Conservation (phyloP, 164 flowering plant genomes). For the Chimonanthus salicifolius region DNA sequence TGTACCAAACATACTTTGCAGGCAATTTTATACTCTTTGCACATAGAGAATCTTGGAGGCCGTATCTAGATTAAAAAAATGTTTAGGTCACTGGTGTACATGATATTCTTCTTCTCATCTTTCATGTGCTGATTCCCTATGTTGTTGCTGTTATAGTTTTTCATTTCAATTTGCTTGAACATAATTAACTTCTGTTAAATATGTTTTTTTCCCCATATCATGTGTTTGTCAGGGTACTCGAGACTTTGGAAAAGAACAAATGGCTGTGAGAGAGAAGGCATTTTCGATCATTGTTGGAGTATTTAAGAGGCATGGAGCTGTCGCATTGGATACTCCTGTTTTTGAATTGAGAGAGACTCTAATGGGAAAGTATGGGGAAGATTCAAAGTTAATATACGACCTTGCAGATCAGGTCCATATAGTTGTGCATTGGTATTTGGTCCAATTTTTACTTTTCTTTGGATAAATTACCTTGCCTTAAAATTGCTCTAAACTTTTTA, state of each 20-base stretch:
- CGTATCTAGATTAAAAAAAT: too few relatives aligned
- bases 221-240: slow-evolving; percentile 67
- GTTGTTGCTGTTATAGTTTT: neutral
- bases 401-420: slow-evolving; percentile 89
- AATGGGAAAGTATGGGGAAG: slow-evolving; percentile 98
- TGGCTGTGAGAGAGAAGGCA: slow-evolving; percentile 79
- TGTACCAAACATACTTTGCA: neutral
- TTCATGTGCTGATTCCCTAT: neutral
- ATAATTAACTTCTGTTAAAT: too few relatives aligned
- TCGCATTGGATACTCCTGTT: slow-evolving; percentile 83
- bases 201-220: neutral
- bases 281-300: slow-evolving; percentile 63
- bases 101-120: neutral
- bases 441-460: neutral
- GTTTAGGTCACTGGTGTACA: too few relatives aligned
- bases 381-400: slow-evolving; percentile 92
- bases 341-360: slow-evolving; percentile 92
- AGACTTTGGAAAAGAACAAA: slow-evolving; percentile 94
- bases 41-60: neutral
- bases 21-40: neutral
- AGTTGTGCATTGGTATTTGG: neutral
- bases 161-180: too few relatives aligned
- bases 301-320: slow-evolving; percentile 89
- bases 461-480: neutral
- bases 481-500: too few relatives aligned